phyloP scores from a whole-genome alignment of 805 yeast species.

The Tetrapisispora arboricola region DNA sequence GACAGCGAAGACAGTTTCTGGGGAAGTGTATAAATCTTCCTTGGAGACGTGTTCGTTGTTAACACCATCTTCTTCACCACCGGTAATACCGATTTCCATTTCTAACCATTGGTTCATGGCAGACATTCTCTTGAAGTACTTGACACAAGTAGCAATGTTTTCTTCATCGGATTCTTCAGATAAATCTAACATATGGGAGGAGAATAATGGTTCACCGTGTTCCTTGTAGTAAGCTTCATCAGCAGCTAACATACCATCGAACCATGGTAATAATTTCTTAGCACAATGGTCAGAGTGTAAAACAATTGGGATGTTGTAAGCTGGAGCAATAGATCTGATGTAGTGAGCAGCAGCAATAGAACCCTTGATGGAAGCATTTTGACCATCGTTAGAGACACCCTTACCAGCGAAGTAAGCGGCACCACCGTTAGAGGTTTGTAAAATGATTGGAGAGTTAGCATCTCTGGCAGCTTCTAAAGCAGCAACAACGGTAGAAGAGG shows the following conservation, averaged over 20 bases:
- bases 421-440: conserved; percentile 98
- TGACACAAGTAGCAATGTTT: conserved; percentile 88
- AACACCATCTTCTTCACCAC: conserved; percentile 99
- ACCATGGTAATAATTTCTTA: conserved; percentile 94
- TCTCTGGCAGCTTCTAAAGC: conserved; percentile 97
- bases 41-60: conserved; percentile 90
- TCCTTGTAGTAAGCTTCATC: conserved; percentile 84
- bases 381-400: conserved; percentile 91
- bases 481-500: conserved; percentile 94
- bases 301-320: conserved; percentile 92
- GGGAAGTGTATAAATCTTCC: conserved; percentile 82
- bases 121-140: conserved; percentile 90
- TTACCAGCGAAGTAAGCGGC: conserved; percentile 99
- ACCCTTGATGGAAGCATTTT: conserved; percentile 90
- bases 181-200: conserved; percentile 97
- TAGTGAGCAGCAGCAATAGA: conserved; percentile 96
- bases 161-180: conserved; percentile 95
- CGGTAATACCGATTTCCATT: conserved; percentile 99
- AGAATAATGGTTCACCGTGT: conserved; percentile 92
- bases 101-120: conserved; percentile 96
- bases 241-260: conserved; percentile 94
- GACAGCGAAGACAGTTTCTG: conserved; percentile 90
- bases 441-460: conserved; percentile 84
- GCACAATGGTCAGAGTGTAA: conserved; percentile 99
- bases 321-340: conserved; percentile 92